These are phyloP conservation scores for Chlamydomonas asymmetrica DNA, from an alignment of 139 green algal genomes.

Conservation along the genomic window DNA sequence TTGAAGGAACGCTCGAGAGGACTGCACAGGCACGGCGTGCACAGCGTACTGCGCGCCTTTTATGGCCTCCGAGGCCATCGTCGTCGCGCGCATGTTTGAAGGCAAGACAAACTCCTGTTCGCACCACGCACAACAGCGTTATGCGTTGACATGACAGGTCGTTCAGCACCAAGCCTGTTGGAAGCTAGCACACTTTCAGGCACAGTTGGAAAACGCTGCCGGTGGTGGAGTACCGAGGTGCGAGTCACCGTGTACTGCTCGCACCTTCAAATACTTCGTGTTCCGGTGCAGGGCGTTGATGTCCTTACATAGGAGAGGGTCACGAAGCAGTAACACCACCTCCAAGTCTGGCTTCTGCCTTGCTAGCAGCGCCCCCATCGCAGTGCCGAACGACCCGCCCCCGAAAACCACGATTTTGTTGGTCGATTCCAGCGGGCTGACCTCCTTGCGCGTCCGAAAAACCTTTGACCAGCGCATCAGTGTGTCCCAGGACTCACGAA, in stretches of 20 bases:
- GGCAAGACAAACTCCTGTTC: slow-evolving; percentile 77
- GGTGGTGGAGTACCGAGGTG: too few species aligned
- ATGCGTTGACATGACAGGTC: too few species aligned
- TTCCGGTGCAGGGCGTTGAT: slow-evolving; percentile 93
- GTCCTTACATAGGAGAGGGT: slow-evolving; percentile 73
- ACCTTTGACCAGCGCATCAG: slow-evolving; percentile 90
- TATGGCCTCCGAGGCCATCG: slow-evolving; percentile 71
- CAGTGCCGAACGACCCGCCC: slow-evolving; percentile 95
- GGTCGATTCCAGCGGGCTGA: slow-evolving; percentile 34
- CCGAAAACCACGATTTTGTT: slow-evolving; percentile 94
- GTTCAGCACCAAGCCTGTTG: too few species aligned
- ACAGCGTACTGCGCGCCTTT: slow-evolving; percentile 82
- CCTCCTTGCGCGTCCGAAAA: slow-evolving; percentile 34
- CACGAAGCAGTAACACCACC: slow-evolving; percentile 84
- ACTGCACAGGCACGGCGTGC: slow-evolving; percentile 96
- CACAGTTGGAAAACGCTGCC: too few species aligned
- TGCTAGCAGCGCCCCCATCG: slow-evolving; percentile 86
- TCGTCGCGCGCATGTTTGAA: slow-evolving; percentile 84
- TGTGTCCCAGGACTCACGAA: slow-evolving; percentile 73
- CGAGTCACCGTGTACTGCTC: neutral
- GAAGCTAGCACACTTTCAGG: neutral
- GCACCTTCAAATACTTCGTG: slow-evolving; percentile 79
- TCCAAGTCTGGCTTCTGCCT: slow-evolving; percentile 80
- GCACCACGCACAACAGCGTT: neutral
- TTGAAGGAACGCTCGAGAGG: slow-evolving; percentile 75